Base-by-base conservation (phyloP, 1,284 basidiomycete species). In the Ceratobasidium sp. region DNA sequence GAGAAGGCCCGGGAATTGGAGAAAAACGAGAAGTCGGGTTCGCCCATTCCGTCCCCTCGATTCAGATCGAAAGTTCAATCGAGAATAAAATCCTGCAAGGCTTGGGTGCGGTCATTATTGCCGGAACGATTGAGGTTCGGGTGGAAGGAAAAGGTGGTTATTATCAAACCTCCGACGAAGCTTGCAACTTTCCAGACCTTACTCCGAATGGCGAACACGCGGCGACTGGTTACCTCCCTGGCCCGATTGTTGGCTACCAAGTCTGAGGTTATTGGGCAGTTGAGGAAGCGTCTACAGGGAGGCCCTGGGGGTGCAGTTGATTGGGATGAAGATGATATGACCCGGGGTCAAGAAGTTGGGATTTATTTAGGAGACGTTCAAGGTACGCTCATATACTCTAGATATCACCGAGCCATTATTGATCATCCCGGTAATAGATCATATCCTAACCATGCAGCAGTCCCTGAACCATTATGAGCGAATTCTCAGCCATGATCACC, bases 341-440 rank as follows among this genome's bases (percentile, higher is more conserved):
- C 60, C n/a, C 68, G 68, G n/a, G 69, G 74, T 4, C 73, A 82
- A n/a, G 89, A 91, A 72, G 83, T 93, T 41, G 88, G 85, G 4
- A 91, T 95, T 16, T 95, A 98, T 77, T 86, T 97, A 79, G 93
- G 92, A 52, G 95, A 98, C 77, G 85, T 98, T 2, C 91, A 95
- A 82, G 94, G 92, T 92, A 71, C 68, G 80, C 74, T 23, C 8
- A 39, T 13, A 1, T 16, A 1, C 14, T 39, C 27, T 33, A 4
- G 5, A 44, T 52, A 23, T 39, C 23, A 23, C 33, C 29, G 33
- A 6, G 19, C 13, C 5, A 30, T 27, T 23, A 19, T 53, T 69
- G 7, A 69, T 53, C 19, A n/a, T 23, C 44, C 42, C 8, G 42
- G 11, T 16, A 59, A 16, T 71, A 93, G 93, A 98, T 79, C 95